These are phyloP conservation scores for Solanum sitiens DNA, from an alignment of 257 asterid species.

Conservation along the genomic window DNA sequence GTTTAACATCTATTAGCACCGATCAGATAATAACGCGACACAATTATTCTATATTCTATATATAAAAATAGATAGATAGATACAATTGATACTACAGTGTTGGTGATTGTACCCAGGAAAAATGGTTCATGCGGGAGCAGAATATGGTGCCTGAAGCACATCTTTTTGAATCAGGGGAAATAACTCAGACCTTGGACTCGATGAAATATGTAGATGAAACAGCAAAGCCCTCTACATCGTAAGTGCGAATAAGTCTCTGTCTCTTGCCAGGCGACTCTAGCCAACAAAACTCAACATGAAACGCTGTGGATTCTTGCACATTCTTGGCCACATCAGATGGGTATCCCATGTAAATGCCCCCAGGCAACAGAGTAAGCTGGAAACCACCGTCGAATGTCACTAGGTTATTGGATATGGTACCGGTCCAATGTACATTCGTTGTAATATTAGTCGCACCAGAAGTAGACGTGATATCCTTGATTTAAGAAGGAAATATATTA, in stretches of 20 bases:
- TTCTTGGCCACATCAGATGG: conserved; percentile 70
- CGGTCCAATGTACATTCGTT: conserved; percentile 76
- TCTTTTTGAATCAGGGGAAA: neutral
- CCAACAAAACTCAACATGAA: conserved; percentile 91
- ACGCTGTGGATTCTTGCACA: conserved; percentile 69
- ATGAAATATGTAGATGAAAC: conserved; percentile 77
- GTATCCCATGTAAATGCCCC: conserved; percentile 85
- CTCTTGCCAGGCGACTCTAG: conserved; percentile 66
- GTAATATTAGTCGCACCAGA: conserved; percentile 36
- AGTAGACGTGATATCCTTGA: conserved; percentile 60
- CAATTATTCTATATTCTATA: neutral
- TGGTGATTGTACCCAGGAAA: neutral
- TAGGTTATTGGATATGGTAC: conserved; percentile 49
- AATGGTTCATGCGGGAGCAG: neutral
- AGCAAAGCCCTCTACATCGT: conserved; percentile 73
- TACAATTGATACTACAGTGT: neutral
- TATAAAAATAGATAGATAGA: too few relatives aligned
- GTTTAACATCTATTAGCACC: neutral
- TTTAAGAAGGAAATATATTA: neutral
- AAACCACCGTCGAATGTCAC: conserved; percentile 62
- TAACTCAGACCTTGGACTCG: conserved; percentile 55
- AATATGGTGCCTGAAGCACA: neutral
- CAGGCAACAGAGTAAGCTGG: conserved; percentile 65
- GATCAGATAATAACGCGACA: neutral
- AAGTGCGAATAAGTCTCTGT: conserved; percentile 81